Evolutionary conservation across 1,284 basidiomycete species (phyloP), one percentile per base, ranked within the genome.

Genomic region (Ceratobasidium sp.): DNA sequence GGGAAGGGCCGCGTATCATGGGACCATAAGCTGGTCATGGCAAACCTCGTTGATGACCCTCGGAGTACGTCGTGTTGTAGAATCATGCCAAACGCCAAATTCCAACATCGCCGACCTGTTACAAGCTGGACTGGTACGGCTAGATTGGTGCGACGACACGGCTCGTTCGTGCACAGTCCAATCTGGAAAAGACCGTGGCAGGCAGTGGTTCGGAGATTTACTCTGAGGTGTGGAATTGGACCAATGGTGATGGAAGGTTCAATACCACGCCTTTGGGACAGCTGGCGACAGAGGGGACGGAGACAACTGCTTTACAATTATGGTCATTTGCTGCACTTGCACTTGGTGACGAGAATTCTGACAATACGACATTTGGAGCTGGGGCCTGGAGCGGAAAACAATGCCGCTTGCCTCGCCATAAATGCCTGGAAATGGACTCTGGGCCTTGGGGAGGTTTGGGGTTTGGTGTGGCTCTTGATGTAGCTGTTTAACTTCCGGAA

Each of bases 21-120:
- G 80, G 25, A 78, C 80, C 29, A 78, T 80, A 25, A 75, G 76
- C 12, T 80, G 79, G 75, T 77, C 76, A 3, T 81, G 77, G 77
- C 78, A 80, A 73, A 77, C 78, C 72, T 77, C 77, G 56, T 72
- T 79, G 20, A 79, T 80, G 78, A 78, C 79, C 1, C 74, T 76
- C 1, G 80, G 80, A 17, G 60, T 80, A 2, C 74, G 76, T 25
- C 71, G 74, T 25, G 77, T 78, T 69, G 75, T 80, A 4, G 73
- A 74, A 0, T 71, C 77, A 10, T 80, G 79, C 69, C 75, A 69
- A 60, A 70, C 17, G 40, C n/a, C n/a, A n/a, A n/a, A n/a, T n/a
- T 68, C 55, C 45, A 65, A 32, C 60, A 64, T 25, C 20, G 64
- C 55, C n/a, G 64, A 64, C 31, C 52, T 49, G 53, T 57, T 29